Evolutionary conservation across 257 asterid species (phyloP), one percentile per base, ranked within the genome.

Genomic region (Capsicum pubescens): DNA sequence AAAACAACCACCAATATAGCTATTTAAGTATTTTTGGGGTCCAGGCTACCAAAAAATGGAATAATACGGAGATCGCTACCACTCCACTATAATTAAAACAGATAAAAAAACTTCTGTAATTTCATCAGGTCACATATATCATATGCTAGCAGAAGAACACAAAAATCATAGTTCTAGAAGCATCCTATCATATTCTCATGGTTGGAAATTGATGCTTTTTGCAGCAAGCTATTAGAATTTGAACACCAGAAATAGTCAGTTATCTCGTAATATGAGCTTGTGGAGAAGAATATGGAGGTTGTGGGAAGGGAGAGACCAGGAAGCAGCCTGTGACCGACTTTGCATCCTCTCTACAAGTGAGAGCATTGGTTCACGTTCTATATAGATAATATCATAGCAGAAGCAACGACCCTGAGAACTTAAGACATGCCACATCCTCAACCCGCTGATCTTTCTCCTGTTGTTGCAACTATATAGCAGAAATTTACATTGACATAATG

Each of bases 61-160:
- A 44, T 8, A 46, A 10, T 70, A 44, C 10, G 39, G 1, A 71
- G 58, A 72, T 19, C 2, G 7, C 42, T 72, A 19, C 59, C 59
- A 48, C 42, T 48, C 58, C 2, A 19, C 58, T 72, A 48, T 72
- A 72, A 72, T 48, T 5, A 48, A 6, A 50, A 48, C 7, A 48
- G 80, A 72, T 48, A 72, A 46, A 9, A n/a, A 12, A 9, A 46
- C 36, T 16, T 46, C 0, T 3, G 5, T 0, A 70, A 70, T 70
- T 70, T 71, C 78, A 70, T 42, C 11, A 48, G 59, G 35, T n/a
- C 80, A 72, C 59, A 72, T n/a, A 54, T 72, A 48, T 72, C 60
- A 19, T 11, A 3, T 6, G 80, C 36, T 48, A 36, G 42, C 3
- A 4, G 19, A 48, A 71, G 19, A 72, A 72, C 79, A 44, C 10